Conservation (phyloP, 441 rosid species). For the Gossypium davidsonii region DNA sequence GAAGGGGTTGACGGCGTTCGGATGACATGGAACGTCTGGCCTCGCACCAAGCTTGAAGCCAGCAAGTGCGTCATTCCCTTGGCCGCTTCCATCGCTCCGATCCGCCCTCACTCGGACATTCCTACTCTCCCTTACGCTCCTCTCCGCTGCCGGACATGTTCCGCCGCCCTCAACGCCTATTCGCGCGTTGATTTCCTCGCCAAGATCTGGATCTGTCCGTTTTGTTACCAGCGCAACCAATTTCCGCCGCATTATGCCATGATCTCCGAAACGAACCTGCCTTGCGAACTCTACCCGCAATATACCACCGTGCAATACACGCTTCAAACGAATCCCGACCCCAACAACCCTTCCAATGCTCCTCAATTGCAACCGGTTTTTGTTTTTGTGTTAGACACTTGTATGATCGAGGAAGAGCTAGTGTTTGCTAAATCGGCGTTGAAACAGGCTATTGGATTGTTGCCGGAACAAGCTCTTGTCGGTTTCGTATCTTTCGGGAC, state of each 20-base stretch:
- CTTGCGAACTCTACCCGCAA: constrained; percentile 88
- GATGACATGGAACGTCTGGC: constrained; percentile 98
- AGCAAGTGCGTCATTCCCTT: constrained; percentile 97
- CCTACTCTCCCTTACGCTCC: constrained; percentile 82
- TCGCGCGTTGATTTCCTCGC: constrained; percentile 75
- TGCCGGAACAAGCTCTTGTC: constrained; percentile 90
- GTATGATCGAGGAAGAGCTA: constrained; percentile 93
- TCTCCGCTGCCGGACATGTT: constrained; percentile 73
- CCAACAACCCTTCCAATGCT: constrained; percentile 18
- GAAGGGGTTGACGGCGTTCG: constrained; percentile 92
- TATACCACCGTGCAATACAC: constrained; percentile 73
- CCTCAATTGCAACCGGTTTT: constrained; percentile 51
- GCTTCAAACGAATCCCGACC: constrained; percentile 35
- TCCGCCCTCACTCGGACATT: constrained; percentile 69
- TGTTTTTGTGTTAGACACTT: constrained; percentile 77
- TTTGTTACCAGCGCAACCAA: constrained; percentile 72
- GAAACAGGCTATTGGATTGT: constrained; percentile 81
- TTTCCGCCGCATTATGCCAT: constrained; percentile 73
- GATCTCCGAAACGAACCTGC: constrained; percentile 84
- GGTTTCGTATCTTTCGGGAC: constrained; percentile 91
- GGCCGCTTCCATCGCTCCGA: constrained; percentile 84
- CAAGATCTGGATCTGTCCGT: constrained; percentile 97
- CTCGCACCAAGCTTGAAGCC: constrained; percentile 88
- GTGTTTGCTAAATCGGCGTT: constrained; percentile 65
- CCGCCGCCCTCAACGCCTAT: constrained; percentile 61